Evolutionary conservation across 805 yeast species (phyloP).

Genomic region (Teunomyces panamensis): DNA sequence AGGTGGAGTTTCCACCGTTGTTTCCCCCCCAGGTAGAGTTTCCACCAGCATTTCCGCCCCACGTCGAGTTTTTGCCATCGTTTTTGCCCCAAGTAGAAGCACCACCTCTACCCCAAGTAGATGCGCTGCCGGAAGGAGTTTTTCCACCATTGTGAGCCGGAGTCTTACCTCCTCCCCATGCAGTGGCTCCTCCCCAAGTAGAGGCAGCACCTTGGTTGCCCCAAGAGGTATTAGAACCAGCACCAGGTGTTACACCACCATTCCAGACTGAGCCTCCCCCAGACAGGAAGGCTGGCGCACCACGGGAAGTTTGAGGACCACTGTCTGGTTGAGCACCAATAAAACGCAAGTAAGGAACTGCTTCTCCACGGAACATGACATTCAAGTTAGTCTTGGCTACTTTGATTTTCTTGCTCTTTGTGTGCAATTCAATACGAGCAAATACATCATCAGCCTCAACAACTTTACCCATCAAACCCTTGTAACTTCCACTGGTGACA

Average conservation of each 20-base stretch:
- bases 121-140: slow-evolving; percentile 27
- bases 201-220: slow-evolving; percentile 42
- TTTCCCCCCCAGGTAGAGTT: slow-evolving; percentile 16
- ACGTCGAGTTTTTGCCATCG: slow-evolving; percentile 18
- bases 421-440: slow-evolving; percentile 92
- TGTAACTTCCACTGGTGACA: slow-evolving; percentile 87
- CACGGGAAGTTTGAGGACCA: slow-evolving; percentile 12
- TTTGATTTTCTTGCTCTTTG: slow-evolving; percentile 83
- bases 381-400: slow-evolving; percentile 77
- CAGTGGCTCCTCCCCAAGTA: slow-evolving; percentile 44
- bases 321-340: slow-evolving; percentile 44
- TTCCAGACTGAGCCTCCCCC: slow-evolving; percentile 57
- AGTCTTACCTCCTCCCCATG: slow-evolving; percentile 20
- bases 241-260: slow-evolving; percentile 30
- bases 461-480: slow-evolving; percentile 91
- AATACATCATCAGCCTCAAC: slow-evolving; percentile 89
- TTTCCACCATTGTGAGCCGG: slow-evolving; percentile 19
- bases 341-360: slow-evolving; percentile 77
- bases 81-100: slow-evolving; percentile 18
- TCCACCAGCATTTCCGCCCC: slow-evolving; percentile 15
- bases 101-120: slow-evolving; percentile 48
- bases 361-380: slow-evolving; percentile 65
- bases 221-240: slow-evolving; percentile 10
- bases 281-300: slow-evolving; percentile 35
- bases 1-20: slow-evolving; percentile 14